Conservation (phyloP, 2,329 filamentous ascomycete species). For the Colletotrichum sansevieriae region DNA sequence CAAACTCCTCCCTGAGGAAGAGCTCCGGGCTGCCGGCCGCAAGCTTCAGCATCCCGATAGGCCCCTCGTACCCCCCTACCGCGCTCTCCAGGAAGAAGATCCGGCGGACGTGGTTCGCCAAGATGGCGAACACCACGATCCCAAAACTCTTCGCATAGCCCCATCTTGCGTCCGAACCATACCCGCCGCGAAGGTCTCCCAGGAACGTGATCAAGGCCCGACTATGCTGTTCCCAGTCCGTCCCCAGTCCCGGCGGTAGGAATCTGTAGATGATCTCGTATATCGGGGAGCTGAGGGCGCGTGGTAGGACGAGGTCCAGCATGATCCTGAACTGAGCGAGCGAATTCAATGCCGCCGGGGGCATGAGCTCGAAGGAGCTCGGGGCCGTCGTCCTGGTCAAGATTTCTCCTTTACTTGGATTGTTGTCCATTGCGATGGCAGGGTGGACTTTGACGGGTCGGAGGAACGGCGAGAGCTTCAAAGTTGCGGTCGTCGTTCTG, state of each 20-base stretch:
- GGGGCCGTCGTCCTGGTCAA: background rate
- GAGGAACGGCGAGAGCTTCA: too few relatives aligned
- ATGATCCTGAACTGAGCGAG: background rate
- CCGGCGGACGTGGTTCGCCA: constrained; percentile 56
- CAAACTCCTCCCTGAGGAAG: constrained; percentile 49
- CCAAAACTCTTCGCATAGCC: constrained; percentile 42
- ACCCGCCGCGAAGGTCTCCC: background rate
- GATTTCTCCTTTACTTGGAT: too few relatives aligned
- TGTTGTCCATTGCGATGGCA: too few relatives aligned
- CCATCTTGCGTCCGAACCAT: background rate
- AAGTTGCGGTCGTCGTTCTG: too few relatives aligned
- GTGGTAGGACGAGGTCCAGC: too few relatives aligned
- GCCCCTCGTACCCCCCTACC: constrained; percentile 48
- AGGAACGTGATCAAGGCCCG: background rate
- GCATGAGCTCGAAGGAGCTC: background rate
- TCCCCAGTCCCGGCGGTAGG: background rate
- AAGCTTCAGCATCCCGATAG: constrained; percentile 52
- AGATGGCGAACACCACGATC: constrained; percentile 51
- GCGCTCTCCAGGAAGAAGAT: constrained; percentile 49
- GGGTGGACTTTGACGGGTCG: too few relatives aligned
- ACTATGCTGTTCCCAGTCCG: background rate
- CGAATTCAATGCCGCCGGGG: background rate
- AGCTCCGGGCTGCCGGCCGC: constrained; percentile 52
- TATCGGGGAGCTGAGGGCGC: background rate
- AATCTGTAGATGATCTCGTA: background rate